Evolutionary conservation across 768 basidiomycete genomes (phyloP).

Genomic region (Hypholoma fasciculare): DNA sequence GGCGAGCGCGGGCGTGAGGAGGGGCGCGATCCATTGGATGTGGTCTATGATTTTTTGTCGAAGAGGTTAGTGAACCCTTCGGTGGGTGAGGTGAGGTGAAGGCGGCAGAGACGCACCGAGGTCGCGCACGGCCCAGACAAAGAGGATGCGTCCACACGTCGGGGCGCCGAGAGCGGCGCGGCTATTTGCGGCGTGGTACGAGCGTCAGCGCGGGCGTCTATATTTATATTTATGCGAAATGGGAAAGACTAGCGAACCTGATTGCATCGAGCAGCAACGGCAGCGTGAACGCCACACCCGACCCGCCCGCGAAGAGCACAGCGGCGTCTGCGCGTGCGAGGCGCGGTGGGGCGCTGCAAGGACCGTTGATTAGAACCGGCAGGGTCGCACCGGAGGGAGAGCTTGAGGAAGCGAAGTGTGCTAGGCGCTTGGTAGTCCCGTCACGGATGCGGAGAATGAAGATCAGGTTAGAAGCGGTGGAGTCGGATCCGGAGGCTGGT

Average conservation of each 20-base stretch:
- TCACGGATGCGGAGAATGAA: constrained; percentile 60
- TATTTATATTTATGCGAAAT: too few relatives aligned
- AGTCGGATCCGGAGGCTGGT: not conserved
- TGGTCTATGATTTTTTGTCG: constrained; percentile 25
- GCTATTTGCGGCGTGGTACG: constrained; percentile 12
- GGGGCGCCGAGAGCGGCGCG: constrained; percentile 22
- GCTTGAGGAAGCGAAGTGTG: constrained; percentile 24
- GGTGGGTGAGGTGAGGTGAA: not conserved
- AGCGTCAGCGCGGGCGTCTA: not conserved
- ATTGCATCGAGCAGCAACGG: constrained; percentile 44
- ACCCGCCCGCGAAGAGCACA: constrained; percentile 49
- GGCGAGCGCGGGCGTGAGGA: constrained; percentile 31
- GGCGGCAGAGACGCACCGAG: constrained; percentile 24
- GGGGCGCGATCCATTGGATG: constrained; percentile 45
- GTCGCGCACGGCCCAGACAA: constrained; percentile 48
- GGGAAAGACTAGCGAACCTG: constrained; percentile 26
- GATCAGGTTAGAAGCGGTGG: constrained; percentile 25
- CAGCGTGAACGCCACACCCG: constrained; percentile 48
- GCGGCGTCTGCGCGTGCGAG: constrained; percentile 37
- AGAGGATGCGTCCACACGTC: constrained; percentile 32
- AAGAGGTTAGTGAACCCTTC: not conserved
- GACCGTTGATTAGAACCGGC: constrained; percentile 54
- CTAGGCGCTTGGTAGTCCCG: constrained; percentile 59
- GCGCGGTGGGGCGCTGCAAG: constrained; percentile 40
- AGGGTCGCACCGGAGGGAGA: constrained; percentile 19